A percentile compares a stretch with the other conserved stretches of the same genome.
phyloP scores from a whole-genome alignment of 768 basidiomycete genomes.

The Epithele typhae region DNA sequence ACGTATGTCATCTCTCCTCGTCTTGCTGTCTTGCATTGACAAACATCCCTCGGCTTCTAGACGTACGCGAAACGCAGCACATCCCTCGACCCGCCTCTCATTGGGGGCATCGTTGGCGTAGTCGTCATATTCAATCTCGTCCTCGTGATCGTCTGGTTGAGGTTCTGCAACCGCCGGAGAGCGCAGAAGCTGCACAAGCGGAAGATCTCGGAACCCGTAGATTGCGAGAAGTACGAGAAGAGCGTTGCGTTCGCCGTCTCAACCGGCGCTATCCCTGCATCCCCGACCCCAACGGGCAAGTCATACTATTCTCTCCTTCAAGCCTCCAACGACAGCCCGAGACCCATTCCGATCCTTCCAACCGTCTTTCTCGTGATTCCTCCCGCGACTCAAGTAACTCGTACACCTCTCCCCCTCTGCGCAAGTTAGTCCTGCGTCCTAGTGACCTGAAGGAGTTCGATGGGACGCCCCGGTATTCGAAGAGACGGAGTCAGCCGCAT shows the following conservation, averaged over 20 bases:
- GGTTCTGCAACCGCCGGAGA: slow-evolving; percentile 1
- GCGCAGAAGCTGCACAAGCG: slow-evolving; percentile 7
- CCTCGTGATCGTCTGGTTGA: slow-evolving; percentile 7
- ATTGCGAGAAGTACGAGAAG: slow-evolving; percentile 11
- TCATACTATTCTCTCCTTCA: slow-evolving; percentile 11
- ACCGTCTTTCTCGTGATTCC: slow-evolving; percentile 8
- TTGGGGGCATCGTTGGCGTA: slow-evolving; percentile 14
- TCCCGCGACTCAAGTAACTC: slow-evolving; percentile 3
- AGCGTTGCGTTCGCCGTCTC: slow-evolving; percentile 7
- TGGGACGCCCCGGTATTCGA: slow-evolving; percentile 9
- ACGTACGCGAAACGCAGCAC: slow-evolving; percentile 9
- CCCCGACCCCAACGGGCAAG: not conserved
- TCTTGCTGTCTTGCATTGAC: slow-evolving; percentile 6
- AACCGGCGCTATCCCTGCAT: slow-evolving; percentile 2
- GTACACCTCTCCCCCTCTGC: not conserved
- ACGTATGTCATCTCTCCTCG: not conserved
- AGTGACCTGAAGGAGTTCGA: slow-evolving; percentile 9
- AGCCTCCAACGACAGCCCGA: slow-evolving; percentile 9
- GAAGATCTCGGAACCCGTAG: slow-evolving; percentile 7
- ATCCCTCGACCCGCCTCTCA: slow-evolving; percentile 6
- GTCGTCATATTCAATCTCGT: slow-evolving; percentile 12
- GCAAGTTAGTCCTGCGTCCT: slow-evolving; percentile 6
- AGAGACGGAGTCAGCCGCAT: slow-evolving; percentile 7
- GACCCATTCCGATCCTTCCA: slow-evolving; percentile 1
- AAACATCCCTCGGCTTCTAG: not conserved